Base-by-base conservation (phyloP, 371 early-diverging fungal species). In the Umbelopsis sp. region DNA sequence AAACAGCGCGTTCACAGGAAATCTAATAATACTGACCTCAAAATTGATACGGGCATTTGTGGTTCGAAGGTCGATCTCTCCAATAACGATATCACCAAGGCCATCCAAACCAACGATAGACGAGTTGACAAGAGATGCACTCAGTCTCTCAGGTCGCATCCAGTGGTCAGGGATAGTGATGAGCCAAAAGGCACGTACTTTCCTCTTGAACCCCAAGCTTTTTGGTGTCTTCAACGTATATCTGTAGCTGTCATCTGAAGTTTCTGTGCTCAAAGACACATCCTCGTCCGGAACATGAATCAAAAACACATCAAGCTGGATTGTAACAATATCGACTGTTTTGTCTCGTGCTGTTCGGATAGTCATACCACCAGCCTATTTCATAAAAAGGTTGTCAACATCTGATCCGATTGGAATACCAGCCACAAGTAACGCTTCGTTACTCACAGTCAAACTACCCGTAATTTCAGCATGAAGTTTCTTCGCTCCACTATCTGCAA, bases 261-360 rank as follows among this genome's bases (percentile, higher is more conserved):
- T 57, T 18, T 57, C 57, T 6, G 57, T 57, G n/a, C 16, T 35
- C 14, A 57, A 16, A 14, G 35, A 29, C 11, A 57, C 35, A 12
- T 18, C 29, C 18, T 57, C 35, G 35, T 57, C 57, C 12, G 25
- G 35, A 57, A 57, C 29, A 57, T 57, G 57, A 11, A 57, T 35
- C 16, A 57, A 35, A n/a, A 35, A 57, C 18, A 57, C 57, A 29
- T 57, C 57, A n/a, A 57, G 57, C 35, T 57, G 57, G 32, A 57
- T 57, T 6, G 35, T 57, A 12, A 57, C 11, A 29, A 18, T n/a
- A 6, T 57, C 57, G 18, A 57, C 35, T 1, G 57, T n/a, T 18
- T 57, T 29, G 57, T 57, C 29, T 57, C 35, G 29, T 4, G 57
- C 57, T 25, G 35, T 18, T 35, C 35, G 12, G 37, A 57, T 57